These are phyloP conservation scores for Paratinospora sagittata DNA, from an alignment of 164 flowering plant genomes.

Conservation along the genomic window DNA sequence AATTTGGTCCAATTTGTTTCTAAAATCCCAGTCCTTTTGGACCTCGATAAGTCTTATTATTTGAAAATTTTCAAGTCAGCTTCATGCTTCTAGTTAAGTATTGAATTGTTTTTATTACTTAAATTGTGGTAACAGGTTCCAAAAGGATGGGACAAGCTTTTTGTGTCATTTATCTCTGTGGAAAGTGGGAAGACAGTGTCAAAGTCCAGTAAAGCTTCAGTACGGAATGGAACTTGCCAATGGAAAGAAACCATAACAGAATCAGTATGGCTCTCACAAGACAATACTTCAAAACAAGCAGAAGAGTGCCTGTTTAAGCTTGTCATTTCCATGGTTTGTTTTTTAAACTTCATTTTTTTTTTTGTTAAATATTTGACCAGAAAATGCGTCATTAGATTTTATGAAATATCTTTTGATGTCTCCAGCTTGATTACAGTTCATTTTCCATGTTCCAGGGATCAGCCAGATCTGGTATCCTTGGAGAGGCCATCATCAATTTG, in stretches of 20 bases:
- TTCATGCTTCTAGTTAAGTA: constrained; percentile 2
- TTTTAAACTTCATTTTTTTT: background rate
- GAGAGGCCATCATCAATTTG: constrained; percentile 47
- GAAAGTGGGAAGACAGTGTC: constrained; percentile 46
- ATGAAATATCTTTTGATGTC: background rate
- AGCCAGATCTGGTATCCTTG: constrained; percentile 51
- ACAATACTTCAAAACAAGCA: constrained; percentile 32
- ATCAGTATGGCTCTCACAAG: constrained; percentile 40
- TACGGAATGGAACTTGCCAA: constrained; percentile 44
- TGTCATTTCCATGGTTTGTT: constrained; percentile 45
- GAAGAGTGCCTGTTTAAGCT: constrained; percentile 38
- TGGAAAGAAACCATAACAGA: constrained; percentile 60
- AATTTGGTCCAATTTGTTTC: background rate
- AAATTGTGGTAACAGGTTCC: constrained; percentile 38
- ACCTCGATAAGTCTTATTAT: background rate
- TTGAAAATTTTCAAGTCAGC: background rate
- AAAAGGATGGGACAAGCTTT: constrained; percentile 67
- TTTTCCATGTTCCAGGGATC: constrained; percentile 38
- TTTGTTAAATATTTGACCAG: background rate
- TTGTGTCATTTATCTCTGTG: constrained; percentile 36
- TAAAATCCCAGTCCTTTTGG: background rate
- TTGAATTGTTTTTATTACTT: background rate
- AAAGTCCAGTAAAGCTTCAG: constrained; percentile 45
- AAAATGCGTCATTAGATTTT: background rate
- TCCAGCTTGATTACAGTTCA: background rate